Percentiles rank a stretch among this genome's conserved stretches.
phyloP scores from a whole-genome alignment of 495 filamentous ascomycete genomes.

The Pseudotulostoma volvatum region DNA sequence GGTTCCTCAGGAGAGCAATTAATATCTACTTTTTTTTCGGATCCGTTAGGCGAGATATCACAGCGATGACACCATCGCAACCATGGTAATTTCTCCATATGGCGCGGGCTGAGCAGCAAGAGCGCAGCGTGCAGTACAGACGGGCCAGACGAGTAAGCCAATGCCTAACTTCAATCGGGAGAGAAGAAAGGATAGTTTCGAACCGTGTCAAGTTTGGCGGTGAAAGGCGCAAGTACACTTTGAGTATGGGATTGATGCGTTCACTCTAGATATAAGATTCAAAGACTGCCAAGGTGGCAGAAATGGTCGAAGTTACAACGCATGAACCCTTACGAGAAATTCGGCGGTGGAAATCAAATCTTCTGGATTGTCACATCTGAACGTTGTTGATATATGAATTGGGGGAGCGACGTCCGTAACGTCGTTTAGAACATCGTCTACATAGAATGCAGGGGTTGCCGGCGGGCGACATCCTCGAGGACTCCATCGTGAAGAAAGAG shows the following conservation, averaged over 20 bases:
- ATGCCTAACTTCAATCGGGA: slow-evolving; percentile 49
- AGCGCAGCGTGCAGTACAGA: slow-evolving; percentile 75
- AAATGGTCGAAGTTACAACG: background rate
- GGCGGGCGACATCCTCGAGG: no score
- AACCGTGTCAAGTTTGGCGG: slow-evolving; percentile 68
- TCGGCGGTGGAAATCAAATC: slow-evolving; percentile 34
- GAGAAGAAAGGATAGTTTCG: slow-evolving; percentile 57
- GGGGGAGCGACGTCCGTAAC: slow-evolving; percentile 67
- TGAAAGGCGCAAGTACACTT: slow-evolving; percentile 68
- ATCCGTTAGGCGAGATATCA: slow-evolving; percentile 55
- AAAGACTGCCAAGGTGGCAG: background rate
- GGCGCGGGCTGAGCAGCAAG: slow-evolving; percentile 57
- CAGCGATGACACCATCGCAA: slow-evolving; percentile 62
- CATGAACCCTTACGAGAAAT: background rate
- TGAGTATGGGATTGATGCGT: background rate
- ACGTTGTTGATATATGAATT: slow-evolving; percentile 77
- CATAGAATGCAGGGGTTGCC: slow-evolving; percentile 74
- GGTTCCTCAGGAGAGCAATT: slow-evolving; percentile 40
- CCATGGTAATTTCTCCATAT: slow-evolving; percentile 83
- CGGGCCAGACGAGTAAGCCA: slow-evolving; percentile 75
- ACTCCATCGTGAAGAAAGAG: no score
- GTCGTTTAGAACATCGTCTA: slow-evolving; percentile 59
- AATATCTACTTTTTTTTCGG: slow-evolving; percentile 47
- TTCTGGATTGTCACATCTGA: slow-evolving; percentile 60
- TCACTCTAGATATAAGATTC: background rate